phyloP scores from a whole-genome alignment of 2,329 filamentous ascomycete species.

The Beauveria bassiana region DNA sequence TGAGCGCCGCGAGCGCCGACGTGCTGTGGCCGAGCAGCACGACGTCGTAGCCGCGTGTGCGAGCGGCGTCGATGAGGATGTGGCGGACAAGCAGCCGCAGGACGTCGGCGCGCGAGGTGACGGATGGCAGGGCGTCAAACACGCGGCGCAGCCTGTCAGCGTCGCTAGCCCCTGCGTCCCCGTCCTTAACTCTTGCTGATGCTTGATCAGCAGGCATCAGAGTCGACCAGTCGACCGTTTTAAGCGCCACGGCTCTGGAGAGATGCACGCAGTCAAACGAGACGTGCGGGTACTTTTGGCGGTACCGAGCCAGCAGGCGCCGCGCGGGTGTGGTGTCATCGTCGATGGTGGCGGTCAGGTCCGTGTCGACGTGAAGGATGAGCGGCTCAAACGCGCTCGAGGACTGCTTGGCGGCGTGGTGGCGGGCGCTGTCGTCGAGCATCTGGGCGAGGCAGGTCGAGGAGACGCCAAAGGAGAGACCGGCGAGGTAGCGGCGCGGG shows the following conservation, averaged over 20 bases:
- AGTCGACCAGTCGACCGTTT: slow-evolving; percentile 45
- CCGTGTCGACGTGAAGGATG: slow-evolving; percentile 47
- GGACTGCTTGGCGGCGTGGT: slow-evolving; percentile 56
- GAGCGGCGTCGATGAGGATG: slow-evolving; percentile 60
- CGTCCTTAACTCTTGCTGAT: slow-evolving; percentile 20
- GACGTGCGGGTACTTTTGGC: slow-evolving; percentile 57
- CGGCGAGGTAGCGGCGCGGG: slow-evolving; percentile 54
- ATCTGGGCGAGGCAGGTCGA: slow-evolving; percentile 72
- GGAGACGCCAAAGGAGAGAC: slow-evolving; percentile 75
- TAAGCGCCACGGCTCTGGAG: slow-evolving; percentile 48
- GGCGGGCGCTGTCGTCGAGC: slow-evolving; percentile 60
- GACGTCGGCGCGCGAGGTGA: slow-evolving; percentile 70
- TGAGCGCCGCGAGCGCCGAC: slow-evolving; percentile 77
- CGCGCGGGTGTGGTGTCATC: slow-evolving; percentile 24
- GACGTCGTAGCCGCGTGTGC: slow-evolving; percentile 52
- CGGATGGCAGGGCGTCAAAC: slow-evolving; percentile 57
- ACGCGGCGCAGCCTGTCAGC: slow-evolving; percentile 41
- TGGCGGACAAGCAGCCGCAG: slow-evolving; percentile 62
- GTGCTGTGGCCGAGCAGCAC: slow-evolving; percentile 82
- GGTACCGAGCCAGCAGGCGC: slow-evolving; percentile 44
- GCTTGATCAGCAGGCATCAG: slow-evolving; percentile 22
- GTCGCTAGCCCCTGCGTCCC: slow-evolving; percentile 19
- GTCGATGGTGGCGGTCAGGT: slow-evolving; percentile 20
- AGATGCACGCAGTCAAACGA: slow-evolving; percentile 56
- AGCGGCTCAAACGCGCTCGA: slow-evolving; percentile 61